Evolutionary conservation across 441 rosid species (phyloP).

Genomic region (Bruguiera hainesii): DNA sequence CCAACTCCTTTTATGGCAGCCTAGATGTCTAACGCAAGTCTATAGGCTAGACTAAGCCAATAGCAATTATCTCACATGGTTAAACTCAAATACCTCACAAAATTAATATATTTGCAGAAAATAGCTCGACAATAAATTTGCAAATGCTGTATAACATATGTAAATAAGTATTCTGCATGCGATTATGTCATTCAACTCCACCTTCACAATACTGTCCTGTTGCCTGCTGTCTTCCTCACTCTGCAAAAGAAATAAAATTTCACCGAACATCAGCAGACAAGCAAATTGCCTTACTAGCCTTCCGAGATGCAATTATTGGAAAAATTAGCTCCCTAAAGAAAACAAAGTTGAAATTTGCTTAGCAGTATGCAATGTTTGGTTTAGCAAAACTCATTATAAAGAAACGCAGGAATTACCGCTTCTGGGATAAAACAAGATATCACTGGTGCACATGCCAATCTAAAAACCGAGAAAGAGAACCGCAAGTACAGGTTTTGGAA

Average conservation of each 20-base stretch:
- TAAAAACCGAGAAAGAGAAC: slow-evolving; percentile 37
- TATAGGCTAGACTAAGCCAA: too few species aligned
- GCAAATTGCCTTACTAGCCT: neutral
- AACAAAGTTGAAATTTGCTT: too few species aligned
- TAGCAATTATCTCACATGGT: too few species aligned
- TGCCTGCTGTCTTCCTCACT: slow-evolving; percentile 70
- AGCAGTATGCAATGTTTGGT: too few species aligned
- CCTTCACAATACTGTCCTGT: slow-evolving; percentile 54
- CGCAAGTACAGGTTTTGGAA: slow-evolving; percentile 86
- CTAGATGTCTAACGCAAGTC: neutral
- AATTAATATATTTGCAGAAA: too few species aligned
- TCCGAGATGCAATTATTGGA: neutral
- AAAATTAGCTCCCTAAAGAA: too few species aligned
- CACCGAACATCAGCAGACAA: slow-evolving; percentile 16
- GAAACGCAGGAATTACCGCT: too few species aligned
- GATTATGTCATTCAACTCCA: slow-evolving; percentile 19
- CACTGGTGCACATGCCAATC: neutral
- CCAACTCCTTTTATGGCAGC: neutral
- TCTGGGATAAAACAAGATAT: neutral
- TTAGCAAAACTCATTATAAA: too few species aligned
- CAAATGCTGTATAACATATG: neutral
- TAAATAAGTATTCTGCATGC: too few species aligned
- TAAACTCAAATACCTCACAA: too few species aligned
- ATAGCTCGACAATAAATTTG: neutral
- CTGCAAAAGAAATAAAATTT: slow-evolving; percentile 32